These are phyloP conservation scores for Calocybe cyanea DNA, from an alignment of 768 basidiomycete genomes.

Conservation along the genomic window DNA sequence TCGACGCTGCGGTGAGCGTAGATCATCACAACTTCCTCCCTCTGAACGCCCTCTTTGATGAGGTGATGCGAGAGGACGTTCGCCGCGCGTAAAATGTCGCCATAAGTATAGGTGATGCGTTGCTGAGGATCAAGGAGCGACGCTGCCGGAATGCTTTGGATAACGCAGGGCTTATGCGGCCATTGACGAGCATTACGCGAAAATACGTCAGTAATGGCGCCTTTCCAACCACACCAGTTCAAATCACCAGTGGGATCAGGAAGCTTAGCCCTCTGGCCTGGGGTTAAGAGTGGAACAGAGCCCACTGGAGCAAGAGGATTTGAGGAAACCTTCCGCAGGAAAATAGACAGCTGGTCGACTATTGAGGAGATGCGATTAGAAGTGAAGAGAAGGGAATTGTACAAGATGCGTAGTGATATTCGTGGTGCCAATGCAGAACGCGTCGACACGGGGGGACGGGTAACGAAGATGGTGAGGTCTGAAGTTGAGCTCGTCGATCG, in stretches of 20 bases:
- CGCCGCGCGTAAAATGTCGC: constrained; percentile 74
- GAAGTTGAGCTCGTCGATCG: constrained; percentile 78
- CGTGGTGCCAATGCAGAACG: constrained; percentile 69
- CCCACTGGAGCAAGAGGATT: constrained; percentile 72
- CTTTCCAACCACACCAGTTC: constrained; percentile 97
- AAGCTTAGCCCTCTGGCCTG: constrained; percentile 61
- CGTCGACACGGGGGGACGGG: constrained; percentile 61
- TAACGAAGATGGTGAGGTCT: constrained; percentile 91
- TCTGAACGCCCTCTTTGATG: constrained; percentile 76
- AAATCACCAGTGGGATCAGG: constrained; percentile 86
- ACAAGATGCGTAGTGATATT: constrained; percentile 79
- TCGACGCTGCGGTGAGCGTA: constrained; percentile 97
- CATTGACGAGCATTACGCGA: constrained; percentile 75
- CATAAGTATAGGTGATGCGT: constrained; percentile 68
- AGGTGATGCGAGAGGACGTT: constrained; percentile 92
- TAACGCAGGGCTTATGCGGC: constrained; percentile 85
- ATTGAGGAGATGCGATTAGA: constrained; percentile 70
- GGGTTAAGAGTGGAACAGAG: constrained; percentile 75
- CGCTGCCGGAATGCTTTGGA: constrained; percentile 63
- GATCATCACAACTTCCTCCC: constrained; percentile 97
- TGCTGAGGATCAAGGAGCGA: constrained; percentile 43
- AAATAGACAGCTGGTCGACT: constrained; percentile 78
- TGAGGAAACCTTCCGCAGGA: constrained; percentile 67
- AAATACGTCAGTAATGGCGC: constrained; percentile 95
- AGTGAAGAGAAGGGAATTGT: constrained; percentile 94